A percentile compares a stretch with the other conserved stretches of the same genome.
Conservation (phyloP, 1,139 yeast genomes). For the Magnusiomyces ingens region DNA sequence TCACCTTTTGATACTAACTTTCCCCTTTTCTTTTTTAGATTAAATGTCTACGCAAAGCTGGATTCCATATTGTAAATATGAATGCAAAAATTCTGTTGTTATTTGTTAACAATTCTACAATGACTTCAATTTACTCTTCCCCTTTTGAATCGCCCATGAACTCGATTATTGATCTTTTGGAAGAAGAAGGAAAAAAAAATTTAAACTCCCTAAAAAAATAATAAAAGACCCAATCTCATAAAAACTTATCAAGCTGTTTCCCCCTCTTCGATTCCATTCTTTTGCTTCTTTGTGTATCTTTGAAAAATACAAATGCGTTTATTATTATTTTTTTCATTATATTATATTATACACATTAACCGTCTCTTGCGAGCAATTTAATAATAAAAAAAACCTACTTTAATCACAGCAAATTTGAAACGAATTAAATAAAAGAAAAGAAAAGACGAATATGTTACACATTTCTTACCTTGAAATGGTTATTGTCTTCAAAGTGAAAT, state of each 20-base stretch:
- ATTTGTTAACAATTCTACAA: neutral
- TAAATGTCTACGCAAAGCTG: constrained; percentile 32
- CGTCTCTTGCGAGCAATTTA: neutral
- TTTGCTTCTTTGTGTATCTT: neutral
- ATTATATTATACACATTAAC: neutral
- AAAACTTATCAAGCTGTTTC: neutral
- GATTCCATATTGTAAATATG: constrained; percentile 28
- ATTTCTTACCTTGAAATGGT: no score
- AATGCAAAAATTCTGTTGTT: neutral
- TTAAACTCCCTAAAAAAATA: neutral
- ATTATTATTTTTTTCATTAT: neutral
- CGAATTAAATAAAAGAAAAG: no score
- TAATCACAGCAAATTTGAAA: no score
- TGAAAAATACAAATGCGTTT: neutral
- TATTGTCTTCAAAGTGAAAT: no score
- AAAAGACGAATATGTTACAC: no score
- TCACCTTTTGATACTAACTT: neutral
- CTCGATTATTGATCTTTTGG: neutral
- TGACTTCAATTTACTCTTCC: neutral
- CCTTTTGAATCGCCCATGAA: neutral
- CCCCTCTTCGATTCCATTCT: neutral
- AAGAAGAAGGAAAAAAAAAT: neutral
- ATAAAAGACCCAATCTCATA: neutral
- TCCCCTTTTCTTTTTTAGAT: constrained; percentile 30
- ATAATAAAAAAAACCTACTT: neutral